A percentile compares a stretch with the other conserved stretches of the same genome.
Conservation (phyloP, 164 flowering plant species). For the Chloranthus sessilifolius region DNA sequence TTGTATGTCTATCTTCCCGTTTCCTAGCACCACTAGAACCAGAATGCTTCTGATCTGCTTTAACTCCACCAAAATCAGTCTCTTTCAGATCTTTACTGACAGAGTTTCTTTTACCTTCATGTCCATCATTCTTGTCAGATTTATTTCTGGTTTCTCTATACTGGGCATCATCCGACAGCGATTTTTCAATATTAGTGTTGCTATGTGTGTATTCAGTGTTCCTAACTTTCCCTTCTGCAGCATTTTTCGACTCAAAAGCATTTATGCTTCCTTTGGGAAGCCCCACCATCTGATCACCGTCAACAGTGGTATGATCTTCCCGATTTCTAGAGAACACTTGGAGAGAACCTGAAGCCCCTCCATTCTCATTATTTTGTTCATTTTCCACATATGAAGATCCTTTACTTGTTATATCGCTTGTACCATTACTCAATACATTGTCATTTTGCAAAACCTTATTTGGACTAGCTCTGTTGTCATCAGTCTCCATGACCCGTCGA, state of each 20-base stretch:
- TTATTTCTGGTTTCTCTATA: constrained; percentile 24
- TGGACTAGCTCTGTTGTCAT: constrained; percentile 9
- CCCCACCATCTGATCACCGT: constrained; percentile 14
- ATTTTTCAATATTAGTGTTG: constrained; percentile 17
- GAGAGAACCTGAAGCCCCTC: constrained; percentile 9
- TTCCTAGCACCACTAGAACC: constrained; percentile 22
- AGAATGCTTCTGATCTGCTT: constrained; percentile 30
- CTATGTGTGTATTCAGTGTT: constrained; percentile 25
- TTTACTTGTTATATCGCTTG: constrained; percentile 5
- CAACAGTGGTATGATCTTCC: constrained; percentile 14
- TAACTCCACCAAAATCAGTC: constrained; percentile 24
- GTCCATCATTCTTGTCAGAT: constrained; percentile 25
- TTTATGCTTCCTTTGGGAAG: constrained; percentile 8
- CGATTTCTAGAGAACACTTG: constrained; percentile 11
- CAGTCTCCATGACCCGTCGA: constrained; percentile 10
- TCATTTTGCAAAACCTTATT: constrained; percentile 8
- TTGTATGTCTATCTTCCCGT: constrained; percentile 11
- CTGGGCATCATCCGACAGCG: constrained; percentile 19
- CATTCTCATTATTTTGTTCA: constrained; percentile 4
- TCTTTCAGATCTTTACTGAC: constrained; percentile 27
- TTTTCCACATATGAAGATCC: constrained; percentile 1
- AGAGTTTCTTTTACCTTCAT: constrained; percentile 32
- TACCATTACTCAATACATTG: constrained; percentile 2
- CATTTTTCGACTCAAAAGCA: constrained; percentile 18
- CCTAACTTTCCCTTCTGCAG: constrained; percentile 17